Conservation (phyloP, 164 flowering plant species). For the Platanus orientalis region DNA sequence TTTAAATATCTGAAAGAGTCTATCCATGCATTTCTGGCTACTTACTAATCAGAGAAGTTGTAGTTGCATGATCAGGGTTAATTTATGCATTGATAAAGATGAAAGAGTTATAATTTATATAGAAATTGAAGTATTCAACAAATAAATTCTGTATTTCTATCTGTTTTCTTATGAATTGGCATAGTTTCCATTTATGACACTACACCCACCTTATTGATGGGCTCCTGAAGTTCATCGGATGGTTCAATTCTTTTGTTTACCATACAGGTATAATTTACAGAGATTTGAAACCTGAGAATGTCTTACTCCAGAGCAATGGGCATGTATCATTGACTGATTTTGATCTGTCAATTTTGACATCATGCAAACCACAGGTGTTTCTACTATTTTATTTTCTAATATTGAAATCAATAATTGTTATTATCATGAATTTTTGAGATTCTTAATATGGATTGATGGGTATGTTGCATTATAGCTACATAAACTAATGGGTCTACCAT, state of each 20-base stretch:
- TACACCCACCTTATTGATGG: background rate
- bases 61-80: too few species aligned
- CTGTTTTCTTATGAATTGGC: background rate
- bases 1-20: too few species aligned
- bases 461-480: background rate
- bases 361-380: constrained; percentile 92
- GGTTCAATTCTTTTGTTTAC: background rate
- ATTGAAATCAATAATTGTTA: too few species aligned
- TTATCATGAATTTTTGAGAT: background rate
- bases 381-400: background rate
- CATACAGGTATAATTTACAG: constrained; percentile 87
- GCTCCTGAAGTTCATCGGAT: background rate
- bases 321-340: constrained; percentile 90
- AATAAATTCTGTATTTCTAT: too few species aligned
- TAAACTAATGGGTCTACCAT: constrained; percentile 6
- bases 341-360: constrained; percentile 93
- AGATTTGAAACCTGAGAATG: constrained; percentile 97
- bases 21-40: too few species aligned
- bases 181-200: too few species aligned
- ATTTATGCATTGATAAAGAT: too few species aligned
- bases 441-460: background rate
- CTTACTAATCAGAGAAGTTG: too few species aligned
- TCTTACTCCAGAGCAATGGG: constrained; percentile 71
- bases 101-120: background rate
- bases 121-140: background rate